Evolutionary conservation across 371 early-diverging fungal genomes (phyloP), one percentile per base, ranked within the genome.

Genomic region (Apophysomyces variabilis): DNA sequence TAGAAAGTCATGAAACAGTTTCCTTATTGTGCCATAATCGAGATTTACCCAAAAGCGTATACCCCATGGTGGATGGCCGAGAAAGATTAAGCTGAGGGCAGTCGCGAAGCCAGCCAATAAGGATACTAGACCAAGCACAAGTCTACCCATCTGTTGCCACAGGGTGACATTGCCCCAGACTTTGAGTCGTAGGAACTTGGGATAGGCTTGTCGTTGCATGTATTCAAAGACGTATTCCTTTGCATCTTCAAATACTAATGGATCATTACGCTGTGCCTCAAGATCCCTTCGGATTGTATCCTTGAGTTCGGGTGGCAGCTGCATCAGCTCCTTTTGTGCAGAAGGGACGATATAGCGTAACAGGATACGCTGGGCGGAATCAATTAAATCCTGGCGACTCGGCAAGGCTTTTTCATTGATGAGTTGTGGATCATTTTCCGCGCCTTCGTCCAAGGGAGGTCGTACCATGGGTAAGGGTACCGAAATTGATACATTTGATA

Each of bases 311-410:
- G 43, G 46, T 1, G 85, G 85, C 38, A 85, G 39, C 21, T 77
- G 75, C 1, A 68, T 71, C 8, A 85, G 56, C 68, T 84, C 84
- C 47, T 84, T 85, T 32, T 85, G 79, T 0, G 87, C 87, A 18
- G 80, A 79, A 1, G 85, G 85, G 12, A 81, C 81, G 14, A 90
- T 64, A 56, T 90, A 90, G 13, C 74, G 72, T 50, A 76, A 69
- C 39, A 85, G 75, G 43, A 90, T 84, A 12, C 80, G 66, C 38
- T 89, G 85, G 1, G 90, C 85, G 3, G 87, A 88, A n/a, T 82
- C 77, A 4, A 75, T 66, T 16, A 90, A 56, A 37, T 88, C 88
- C 16, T 87, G 82, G 44, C 83, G 79, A 38, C 79, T 84, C 13
- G 79, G 76, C 7, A 75, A 45, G 9, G 72, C 66, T 50, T 69